Percentiles rank a stretch among this genome's conserved stretches.
phyloP scores from a whole-genome alignment of 495 filamentous ascomycete species.

The Polyplosphaeria fusca region DNA sequence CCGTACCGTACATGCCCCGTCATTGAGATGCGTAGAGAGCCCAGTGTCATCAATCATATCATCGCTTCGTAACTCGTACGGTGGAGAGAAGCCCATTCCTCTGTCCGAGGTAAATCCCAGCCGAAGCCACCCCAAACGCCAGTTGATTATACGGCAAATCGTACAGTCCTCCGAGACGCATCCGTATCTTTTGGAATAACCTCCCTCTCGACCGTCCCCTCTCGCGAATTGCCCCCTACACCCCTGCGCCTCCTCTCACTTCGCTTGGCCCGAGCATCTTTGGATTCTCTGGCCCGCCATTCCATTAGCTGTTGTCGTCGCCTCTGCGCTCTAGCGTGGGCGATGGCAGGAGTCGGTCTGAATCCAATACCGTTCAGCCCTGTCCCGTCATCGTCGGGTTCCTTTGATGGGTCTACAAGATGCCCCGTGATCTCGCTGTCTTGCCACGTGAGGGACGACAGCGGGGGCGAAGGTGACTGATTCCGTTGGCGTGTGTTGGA shows the following conservation, averaged over 20 bases:
- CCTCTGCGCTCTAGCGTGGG: conserved; percentile 69
- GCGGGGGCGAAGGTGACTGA: conserved; percentile 31
- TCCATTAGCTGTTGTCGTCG: conserved; percentile 79
- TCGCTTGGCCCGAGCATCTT: conserved; percentile 74
- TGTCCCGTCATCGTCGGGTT: conserved; percentile 46
- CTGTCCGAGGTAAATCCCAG: too few relatives aligned
- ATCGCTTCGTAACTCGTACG: conserved; percentile 24
- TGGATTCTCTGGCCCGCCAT: conserved; percentile 76
- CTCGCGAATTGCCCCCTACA: conserved; percentile 15
- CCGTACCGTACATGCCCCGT: too few relatives aligned
- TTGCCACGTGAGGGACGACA: conserved; percentile 67
- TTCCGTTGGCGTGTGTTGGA: conserved; percentile 12
- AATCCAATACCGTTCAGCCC: conserved; percentile 79
- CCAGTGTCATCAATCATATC: conserved; percentile 12
- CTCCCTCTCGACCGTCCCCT: conserved; percentile 17
- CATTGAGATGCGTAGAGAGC: too few relatives aligned
- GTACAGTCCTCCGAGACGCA: conserved; percentile 4
- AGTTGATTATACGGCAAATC: conserved; percentile 18
- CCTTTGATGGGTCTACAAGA: conserved; percentile 28
- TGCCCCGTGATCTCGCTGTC: conserved; percentile 83
- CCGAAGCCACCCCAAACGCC: not conserved
- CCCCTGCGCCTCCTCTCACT: conserved; percentile 51
- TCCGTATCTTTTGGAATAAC: not conserved
- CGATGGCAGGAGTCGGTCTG: conserved; percentile 79
- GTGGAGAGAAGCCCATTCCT: not conserved